Conservation (phyloP, 805 yeast genomes). For the Myxozyma kluyveri region DNA sequence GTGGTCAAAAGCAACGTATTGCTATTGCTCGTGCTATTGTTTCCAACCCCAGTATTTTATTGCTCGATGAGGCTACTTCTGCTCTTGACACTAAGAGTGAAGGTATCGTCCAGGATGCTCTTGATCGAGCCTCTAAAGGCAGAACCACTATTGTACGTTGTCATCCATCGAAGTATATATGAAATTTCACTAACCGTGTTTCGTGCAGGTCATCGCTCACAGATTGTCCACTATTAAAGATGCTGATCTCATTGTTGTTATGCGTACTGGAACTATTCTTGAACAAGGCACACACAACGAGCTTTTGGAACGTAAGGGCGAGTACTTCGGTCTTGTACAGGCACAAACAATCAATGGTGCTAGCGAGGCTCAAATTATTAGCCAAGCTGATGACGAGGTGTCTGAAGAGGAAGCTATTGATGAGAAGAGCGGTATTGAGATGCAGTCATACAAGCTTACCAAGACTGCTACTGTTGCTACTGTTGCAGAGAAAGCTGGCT, state of each 20-base stretch:
- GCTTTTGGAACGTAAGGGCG: conserved; percentile 37
- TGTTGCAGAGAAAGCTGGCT: conserved; percentile 3
- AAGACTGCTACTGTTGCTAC: conserved; percentile 18
- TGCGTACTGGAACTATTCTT: conserved; percentile 51
- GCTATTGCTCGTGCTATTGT: conserved; percentile 62
- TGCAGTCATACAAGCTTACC: conserved; percentile 1
- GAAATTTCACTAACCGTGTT: conserved; percentile 17
- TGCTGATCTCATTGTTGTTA: conserved; percentile 55
- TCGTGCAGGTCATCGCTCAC: conserved; percentile 77
- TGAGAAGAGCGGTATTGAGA: conserved; percentile 18
- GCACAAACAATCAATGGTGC: conserved; percentile 36
- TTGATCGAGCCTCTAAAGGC: conserved; percentile 37
- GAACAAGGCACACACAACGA: conserved; percentile 47
- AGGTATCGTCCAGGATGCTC: conserved; percentile 55
- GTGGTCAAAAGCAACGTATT: conserved; percentile 65
- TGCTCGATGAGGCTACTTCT: conserved; percentile 68
- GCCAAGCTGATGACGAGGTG: conserved; percentile 13
- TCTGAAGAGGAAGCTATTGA: conserved; percentile 12
- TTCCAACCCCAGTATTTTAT: conserved; percentile 52
- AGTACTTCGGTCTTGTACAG: conserved; percentile 39
- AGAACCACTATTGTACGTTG: conserved; percentile 54
- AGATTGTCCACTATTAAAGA: conserved; percentile 79
- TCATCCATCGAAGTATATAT: not conserved
- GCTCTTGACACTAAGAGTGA: conserved; percentile 64
- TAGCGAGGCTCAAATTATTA: conserved; percentile 5